Evolutionary conservation across 768 basidiomycete species (phyloP).

Genomic region (Pulveroboletus sp.): DNA sequence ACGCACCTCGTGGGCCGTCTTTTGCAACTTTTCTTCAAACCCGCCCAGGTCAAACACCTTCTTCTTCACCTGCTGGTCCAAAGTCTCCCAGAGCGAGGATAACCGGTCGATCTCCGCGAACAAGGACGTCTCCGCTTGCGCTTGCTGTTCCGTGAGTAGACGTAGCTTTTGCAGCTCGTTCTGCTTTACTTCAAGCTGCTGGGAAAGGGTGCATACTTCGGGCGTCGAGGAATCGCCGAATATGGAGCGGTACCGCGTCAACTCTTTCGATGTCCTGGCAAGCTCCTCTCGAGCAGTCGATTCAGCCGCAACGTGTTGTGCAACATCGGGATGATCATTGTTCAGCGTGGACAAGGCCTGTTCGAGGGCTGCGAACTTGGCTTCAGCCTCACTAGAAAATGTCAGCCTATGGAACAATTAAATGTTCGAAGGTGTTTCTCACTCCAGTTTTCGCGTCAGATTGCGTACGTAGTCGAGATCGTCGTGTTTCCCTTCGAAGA

Average conservation of each 20-base stretch:
- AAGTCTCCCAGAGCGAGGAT: conserved; percentile 80
- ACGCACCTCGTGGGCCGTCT: conserved; percentile 65
- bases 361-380: conserved; percentile 48
- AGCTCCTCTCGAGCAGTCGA: conserved; percentile 49
- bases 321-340: conserved; percentile 50
- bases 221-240: conserved; percentile 55
- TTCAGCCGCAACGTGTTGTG: conserved; percentile 46
- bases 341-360: conserved; percentile 44
- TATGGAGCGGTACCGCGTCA: conserved; percentile 59
- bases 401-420: conserved; percentile 10
- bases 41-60: conserved; percentile 80
- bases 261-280: conserved; percentile 39
- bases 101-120: conserved; percentile 84
- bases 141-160: conserved; percentile 58
- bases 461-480: conserved; percentile 48
- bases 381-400: conserved; percentile 47
- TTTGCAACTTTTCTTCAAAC: conserved; percentile 69
- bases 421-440: conserved; percentile 23
- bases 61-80: conserved; percentile 75
- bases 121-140: conserved; percentile 67
- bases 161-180: conserved; percentile 60
- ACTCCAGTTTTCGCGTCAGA: conserved; percentile 56
- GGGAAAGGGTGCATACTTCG: conserved; percentile 49
- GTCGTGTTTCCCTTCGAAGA: conserved; percentile 54
- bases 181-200: conserved; percentile 62